Base-by-base conservation (phyloP, 805 yeast genomes). In the Yueomyces sinensis region DNA sequence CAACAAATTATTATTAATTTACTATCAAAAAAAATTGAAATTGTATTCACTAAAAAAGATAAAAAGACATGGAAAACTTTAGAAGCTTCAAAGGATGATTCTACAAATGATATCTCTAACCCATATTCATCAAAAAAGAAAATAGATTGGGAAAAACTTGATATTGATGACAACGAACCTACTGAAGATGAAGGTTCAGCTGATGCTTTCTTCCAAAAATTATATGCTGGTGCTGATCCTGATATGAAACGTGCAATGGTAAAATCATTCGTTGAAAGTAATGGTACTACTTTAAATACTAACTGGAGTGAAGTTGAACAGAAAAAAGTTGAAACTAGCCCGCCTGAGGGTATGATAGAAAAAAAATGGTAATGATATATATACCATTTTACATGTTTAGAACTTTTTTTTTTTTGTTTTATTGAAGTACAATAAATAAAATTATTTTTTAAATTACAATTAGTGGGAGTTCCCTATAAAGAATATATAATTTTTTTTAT, bases 221-320 rank as follows among this genome's bases (percentile, higher is more conserved):
- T 91, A 9, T 91, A 80, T 58, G 67, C 68, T 19, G 76, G 70
- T 42, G 89, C 94, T 0, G 94, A 86, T 51, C 91, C 81, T 6
- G 95, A 91, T 47, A 78, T 94, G 1, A 65, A 65, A 44, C 66
- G 93, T 34, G 99, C 99, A 2, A 91, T 91, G 97, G 80, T 83
- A 94, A 91, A 91, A 61, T 82, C 95, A 35, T 91, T 72, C 48
- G 66, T 74, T n/a, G 95, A 91, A 58, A 82, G 94, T 45, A 80
- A 82, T 46, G 99, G 99, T 16, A 91, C 98, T 0, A 74, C 94
- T 2, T 63, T 91, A 38, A 82, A 94, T 31, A 91, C 98, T 4
- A 82, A 83, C 51, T 91, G 99, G 99, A 70, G 61, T 9, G 94
- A 84, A 39, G 97, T 93, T 2, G 64, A 72, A 27, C 64, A 69